Percentiles rank a stretch among this genome's conserved stretches.
Evolutionary conservation across 2,329 filamentous ascomycete genomes (phyloP).

Genomic region (Fusarium xyrophilum): DNA sequence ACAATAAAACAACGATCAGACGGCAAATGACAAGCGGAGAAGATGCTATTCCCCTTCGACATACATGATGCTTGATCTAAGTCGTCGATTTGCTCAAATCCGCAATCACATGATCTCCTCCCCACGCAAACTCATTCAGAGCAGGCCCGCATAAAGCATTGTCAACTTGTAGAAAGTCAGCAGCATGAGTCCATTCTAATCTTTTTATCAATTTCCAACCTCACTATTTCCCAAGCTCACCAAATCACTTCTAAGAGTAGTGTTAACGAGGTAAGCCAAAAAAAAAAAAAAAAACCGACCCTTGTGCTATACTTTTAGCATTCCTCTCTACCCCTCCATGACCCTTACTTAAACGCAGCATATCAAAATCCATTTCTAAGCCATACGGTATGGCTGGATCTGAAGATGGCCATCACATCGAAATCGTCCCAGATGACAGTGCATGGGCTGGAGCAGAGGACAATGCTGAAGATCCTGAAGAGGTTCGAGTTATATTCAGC

Average conservation of each 20-base stretch:
- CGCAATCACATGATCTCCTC: slow-evolving; percentile 34
- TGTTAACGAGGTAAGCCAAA: too few relatives aligned
- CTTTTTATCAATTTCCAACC: background rate
- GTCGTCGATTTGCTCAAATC: background rate
- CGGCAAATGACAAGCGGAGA: background rate
- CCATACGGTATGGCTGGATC: slow-evolving; percentile 25
- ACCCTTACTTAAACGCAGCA: slow-evolving; percentile 19
- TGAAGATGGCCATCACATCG: slow-evolving; percentile 31
- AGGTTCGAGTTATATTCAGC: slow-evolving; percentile 78
- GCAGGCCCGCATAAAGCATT: slow-evolving; percentile 21
- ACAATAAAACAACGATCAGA: background rate
- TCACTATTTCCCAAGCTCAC: background rate
- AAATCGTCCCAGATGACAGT: slow-evolving; percentile 45
- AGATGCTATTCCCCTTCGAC: background rate
- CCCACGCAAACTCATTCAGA: slow-evolving; percentile 20
- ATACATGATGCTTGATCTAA: background rate
- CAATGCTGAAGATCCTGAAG: slow-evolving; percentile 76
- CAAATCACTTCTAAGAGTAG: background rate
- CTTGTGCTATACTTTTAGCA: background rate
- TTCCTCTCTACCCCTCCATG: slow-evolving; percentile 21
- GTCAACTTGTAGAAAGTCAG: slow-evolving; percentile 10
- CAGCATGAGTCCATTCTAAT: slow-evolving; percentile 6
- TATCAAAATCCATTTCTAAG: slow-evolving; percentile 10
- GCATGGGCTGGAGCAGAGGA: slow-evolving; percentile 70
- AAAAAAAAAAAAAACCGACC: background rate